phyloP scores from a whole-genome alignment of 2,329 filamentous ascomycete species.

The Tolypocladium album region DNA sequence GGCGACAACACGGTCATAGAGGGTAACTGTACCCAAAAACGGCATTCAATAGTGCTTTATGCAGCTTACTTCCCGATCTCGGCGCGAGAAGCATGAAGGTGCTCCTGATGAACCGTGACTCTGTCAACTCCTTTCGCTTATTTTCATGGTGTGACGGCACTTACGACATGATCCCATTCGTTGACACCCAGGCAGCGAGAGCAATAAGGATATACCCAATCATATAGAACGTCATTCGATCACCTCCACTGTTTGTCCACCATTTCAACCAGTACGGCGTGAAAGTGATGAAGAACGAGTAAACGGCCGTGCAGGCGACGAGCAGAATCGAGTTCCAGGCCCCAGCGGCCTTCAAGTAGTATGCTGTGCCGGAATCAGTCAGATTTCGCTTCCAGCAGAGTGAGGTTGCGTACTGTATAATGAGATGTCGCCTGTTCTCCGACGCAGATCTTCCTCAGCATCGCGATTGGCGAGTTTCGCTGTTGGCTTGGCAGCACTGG shows the following conservation, averaged over 20 bases:
- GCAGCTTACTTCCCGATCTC: neutral
- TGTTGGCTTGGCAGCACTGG: neutral
- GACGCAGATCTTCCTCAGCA: neutral
- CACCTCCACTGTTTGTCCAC: slow-evolving; percentile 19
- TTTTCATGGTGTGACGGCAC: neutral
- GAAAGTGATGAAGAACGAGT: slow-evolving; percentile 21
- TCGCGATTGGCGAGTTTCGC: neutral
- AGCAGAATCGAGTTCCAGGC: neutral
- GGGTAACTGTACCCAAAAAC: neutral
- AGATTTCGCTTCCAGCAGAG: neutral
- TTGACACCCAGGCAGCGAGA: neutral
- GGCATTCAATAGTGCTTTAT: neutral
- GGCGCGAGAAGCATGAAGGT: neutral
- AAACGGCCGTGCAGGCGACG: slow-evolving; percentile 7
- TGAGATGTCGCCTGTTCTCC: neutral
- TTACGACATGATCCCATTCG: neutral
- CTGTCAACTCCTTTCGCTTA: neutral
- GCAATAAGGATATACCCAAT: neutral
- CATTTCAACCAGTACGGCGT: slow-evolving; percentile 26
- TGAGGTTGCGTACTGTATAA: neutral
- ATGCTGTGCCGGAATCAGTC: neutral
- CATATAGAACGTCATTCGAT: neutral
- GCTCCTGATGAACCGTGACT: neutral
- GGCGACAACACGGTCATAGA: neutral
- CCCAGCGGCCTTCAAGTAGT: neutral